phyloP scores from a whole-genome alignment of 805 yeast species.

The Debaryomyces maramus region DNA sequence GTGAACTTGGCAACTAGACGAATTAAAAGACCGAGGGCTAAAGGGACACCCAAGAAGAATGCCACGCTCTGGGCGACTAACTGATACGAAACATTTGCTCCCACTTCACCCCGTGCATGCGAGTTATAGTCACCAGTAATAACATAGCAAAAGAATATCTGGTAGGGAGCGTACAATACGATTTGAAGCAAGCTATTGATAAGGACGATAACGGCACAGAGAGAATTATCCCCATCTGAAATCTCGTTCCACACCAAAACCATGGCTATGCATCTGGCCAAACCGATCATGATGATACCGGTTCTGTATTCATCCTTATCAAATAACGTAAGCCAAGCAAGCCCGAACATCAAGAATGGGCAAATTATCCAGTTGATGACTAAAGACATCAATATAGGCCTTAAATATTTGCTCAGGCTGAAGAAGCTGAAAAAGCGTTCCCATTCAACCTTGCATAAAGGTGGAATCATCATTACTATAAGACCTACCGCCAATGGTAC shows the following conservation, averaged over 20 bases:
- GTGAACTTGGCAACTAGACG: slow-evolving; percentile 27
- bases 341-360: slow-evolving; percentile 56
- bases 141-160: slow-evolving; percentile 47
- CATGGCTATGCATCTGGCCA: slow-evolving; percentile 65
- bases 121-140: slow-evolving; percentile 32
- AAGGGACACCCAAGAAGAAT: slow-evolving; percentile 55
- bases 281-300: slow-evolving; percentile 60
- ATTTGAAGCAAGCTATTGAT: slow-evolving; percentile 53
- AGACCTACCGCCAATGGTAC: slow-evolving; percentile 51
- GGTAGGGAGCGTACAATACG: slow-evolving; percentile 52
- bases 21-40: slow-evolving; percentile 45
- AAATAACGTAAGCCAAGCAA: slow-evolving; percentile 53
- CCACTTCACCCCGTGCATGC: slow-evolving; percentile 6
- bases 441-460: slow-evolving; percentile 54
- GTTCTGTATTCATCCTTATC: slow-evolving; percentile 48
- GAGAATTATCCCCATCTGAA: slow-evolving; percentile 50
- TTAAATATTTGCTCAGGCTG: slow-evolving; percentile 12
- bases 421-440: slow-evolving; percentile 33
- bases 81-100: slow-evolving; percentile 26
- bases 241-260: slow-evolving; percentile 58
- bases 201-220: slow-evolving; percentile 54
- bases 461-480: slow-evolving; percentile 58
- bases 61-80: slow-evolving; percentile 51
- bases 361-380: slow-evolving; percentile 56
- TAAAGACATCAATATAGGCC: slow-evolving; percentile 39